A percentile compares a stretch with the other conserved stretches of the same genome.
These are phyloP conservation scores for Fusarium secorum DNA, from an alignment of 2,329 filamentous ascomycete species.

Conservation along the genomic window DNA sequence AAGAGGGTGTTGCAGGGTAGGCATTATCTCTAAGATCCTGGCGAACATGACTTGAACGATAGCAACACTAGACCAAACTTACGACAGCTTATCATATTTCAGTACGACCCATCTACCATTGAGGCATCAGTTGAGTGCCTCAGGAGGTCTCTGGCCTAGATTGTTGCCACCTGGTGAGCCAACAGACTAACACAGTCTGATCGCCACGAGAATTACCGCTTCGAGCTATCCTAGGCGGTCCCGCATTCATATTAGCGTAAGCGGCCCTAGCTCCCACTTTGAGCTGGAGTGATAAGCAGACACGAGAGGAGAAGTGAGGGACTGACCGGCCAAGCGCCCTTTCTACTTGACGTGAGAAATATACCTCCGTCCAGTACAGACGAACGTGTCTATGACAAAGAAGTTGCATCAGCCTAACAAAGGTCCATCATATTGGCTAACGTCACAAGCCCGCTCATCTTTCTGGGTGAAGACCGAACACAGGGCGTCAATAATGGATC, in stretches of 20 bases:
- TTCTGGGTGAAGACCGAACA: background rate
- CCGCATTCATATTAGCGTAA: background rate
- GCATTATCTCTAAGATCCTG: no score
- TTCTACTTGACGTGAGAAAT: fast-evolving
- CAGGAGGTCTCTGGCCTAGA: background rate
- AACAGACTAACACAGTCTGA: fast-evolving
- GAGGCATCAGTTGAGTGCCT: fast-evolving
- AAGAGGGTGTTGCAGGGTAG: background rate
- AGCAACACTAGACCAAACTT: no score
- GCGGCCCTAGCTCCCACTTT: background rate
- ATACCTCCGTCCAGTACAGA: background rate
- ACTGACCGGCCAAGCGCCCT: fast-evolving
- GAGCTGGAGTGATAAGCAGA: background rate
- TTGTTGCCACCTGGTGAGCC: background rate
- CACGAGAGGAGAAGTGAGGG: no score
- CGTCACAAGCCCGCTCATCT: fast-evolving
- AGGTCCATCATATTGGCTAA: fast-evolving
- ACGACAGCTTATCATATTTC: background rate
- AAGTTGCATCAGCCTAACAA: background rate
- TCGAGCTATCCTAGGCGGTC: background rate
- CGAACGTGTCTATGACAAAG: background rate
- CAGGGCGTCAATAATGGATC: background rate
- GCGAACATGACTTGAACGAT: no score
- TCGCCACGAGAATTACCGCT: background rate
- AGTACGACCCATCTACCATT: background rate